A percentile compares a stretch with the other conserved stretches of the same genome.
These are phyloP conservation scores for Mucor irregularis DNA, from an alignment of 371 early-diverging fungal species.

Conservation along the genomic window DNA sequence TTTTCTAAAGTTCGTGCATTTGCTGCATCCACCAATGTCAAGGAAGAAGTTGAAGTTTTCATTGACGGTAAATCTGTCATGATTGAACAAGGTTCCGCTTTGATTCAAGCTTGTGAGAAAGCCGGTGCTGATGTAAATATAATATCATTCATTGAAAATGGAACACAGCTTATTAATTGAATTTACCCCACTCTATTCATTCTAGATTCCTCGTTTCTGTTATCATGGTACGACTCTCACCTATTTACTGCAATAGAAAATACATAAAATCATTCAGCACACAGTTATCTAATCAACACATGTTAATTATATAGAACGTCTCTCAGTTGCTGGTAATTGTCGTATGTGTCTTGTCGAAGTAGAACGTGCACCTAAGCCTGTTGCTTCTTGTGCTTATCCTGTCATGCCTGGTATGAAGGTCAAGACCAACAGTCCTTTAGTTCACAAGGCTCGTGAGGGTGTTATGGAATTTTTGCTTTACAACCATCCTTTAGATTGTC, in stretches of 20 bases:
- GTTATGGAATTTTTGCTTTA: conserved; percentile 97
- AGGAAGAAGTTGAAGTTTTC: conserved; percentile 80
- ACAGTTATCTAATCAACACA: not conserved
- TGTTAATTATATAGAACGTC: conserved; percentile 61
- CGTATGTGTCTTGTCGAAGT: conserved; percentile 99
- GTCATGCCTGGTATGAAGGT: conserved; percentile 97
- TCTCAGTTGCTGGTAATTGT: conserved; percentile 97
- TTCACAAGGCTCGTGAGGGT: conserved; percentile 97
- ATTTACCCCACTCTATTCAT: not conserved
- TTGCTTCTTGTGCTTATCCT: conserved; percentile 97
- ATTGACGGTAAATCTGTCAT: conserved; percentile 90
- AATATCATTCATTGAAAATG: no score
- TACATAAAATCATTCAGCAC: not conserved
- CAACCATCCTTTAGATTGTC: conserved; percentile 98
- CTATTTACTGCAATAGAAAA: no score
- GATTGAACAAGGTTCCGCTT: conserved; percentile 91
- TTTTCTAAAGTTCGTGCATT: conserved; percentile 52
- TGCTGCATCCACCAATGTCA: conserved; percentile 51
- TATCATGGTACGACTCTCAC: conserved; percentile 82
- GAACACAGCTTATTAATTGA: not conserved
- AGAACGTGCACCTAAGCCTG: conserved; percentile 93
- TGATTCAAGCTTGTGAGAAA: conserved; percentile 97
- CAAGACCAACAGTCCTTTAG: conserved; percentile 90
- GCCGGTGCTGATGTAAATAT: conserved; percentile 75
- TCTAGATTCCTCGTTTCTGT: conserved; percentile 92